Evolutionary conservation across 169 alveolate species (phyloP).

Genomic region (Neospora caninum): DNA sequence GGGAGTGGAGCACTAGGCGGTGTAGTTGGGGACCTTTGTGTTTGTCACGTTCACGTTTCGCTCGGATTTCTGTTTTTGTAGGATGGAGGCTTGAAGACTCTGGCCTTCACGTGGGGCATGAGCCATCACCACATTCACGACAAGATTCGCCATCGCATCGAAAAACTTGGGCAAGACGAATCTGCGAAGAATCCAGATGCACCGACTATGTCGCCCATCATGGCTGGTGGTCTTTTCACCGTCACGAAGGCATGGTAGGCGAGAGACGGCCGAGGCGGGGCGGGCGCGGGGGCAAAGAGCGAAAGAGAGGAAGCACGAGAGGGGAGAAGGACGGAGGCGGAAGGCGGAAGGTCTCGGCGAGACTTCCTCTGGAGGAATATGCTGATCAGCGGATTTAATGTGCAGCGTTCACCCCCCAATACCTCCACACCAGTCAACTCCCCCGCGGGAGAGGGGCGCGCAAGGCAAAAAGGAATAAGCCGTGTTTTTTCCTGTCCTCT

Average conservation of each 20-base stretch:
- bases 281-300: neutral
- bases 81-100: conserved; percentile 42
- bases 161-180: neutral
- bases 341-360: no score
- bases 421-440: no score
- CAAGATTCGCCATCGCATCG: neutral
- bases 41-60: neutral
- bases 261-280: neutral
- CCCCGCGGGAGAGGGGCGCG: no score
- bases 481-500: neutral
- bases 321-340: neutral
- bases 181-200: conserved; percentile 21
- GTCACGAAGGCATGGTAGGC: conserved; percentile 56
- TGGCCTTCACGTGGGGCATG: conserved; percentile 47
- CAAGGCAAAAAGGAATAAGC: no score
- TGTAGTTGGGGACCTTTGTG: neutral
- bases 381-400: no score
- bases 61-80: neutral
- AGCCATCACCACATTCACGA: conserved; percentile 41
- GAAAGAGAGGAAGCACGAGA: neutral
- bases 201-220: conserved; percentile 71
- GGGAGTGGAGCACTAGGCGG: neutral
- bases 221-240: conserved; percentile 77
- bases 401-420: no score
- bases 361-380: no score